Conservation (phyloP, 257 asterid genomes). For the Solanum medicagineum region DNA sequence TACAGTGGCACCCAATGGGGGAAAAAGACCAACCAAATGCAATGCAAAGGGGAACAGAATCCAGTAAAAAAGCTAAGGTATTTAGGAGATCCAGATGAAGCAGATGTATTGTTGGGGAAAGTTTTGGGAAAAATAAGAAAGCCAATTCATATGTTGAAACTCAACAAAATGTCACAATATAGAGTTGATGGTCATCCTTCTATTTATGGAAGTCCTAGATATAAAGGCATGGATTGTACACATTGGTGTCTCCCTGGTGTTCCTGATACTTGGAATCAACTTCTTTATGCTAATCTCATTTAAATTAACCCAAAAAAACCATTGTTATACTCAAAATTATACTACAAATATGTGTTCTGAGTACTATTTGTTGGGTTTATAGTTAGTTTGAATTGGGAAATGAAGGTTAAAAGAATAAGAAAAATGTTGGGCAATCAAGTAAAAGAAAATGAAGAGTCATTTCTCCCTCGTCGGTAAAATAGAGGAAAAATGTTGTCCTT, state of each 20-base stretch:
- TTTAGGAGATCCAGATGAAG: background rate
- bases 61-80: background rate
- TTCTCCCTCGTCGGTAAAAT: no score
- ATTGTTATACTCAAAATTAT: background rate
- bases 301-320: background rate
- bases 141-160: constrained; percentile 14
- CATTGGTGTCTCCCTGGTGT: constrained; percentile 48
- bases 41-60: background rate
- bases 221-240: constrained; percentile 27
- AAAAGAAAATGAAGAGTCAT: no score
- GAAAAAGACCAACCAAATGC: background rate
- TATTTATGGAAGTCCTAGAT: constrained; percentile 16
- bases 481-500: no score
- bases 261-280: constrained; percentile 45
- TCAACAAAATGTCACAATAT: constrained; percentile 13
- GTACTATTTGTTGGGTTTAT: background rate
- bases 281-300: constrained; percentile 10
- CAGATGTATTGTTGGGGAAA: constrained; percentile 8
- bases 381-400: no score
- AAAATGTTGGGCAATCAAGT: no score
- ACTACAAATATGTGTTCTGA: background rate
- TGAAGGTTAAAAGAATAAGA: no score
- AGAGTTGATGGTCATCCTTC: constrained; percentile 47
- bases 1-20: background rate
- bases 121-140: constrained; percentile 5